Evolutionary conservation across 768 basidiomycete genomes (phyloP).

Genomic region (Leccinum pellstonianum): DNA sequence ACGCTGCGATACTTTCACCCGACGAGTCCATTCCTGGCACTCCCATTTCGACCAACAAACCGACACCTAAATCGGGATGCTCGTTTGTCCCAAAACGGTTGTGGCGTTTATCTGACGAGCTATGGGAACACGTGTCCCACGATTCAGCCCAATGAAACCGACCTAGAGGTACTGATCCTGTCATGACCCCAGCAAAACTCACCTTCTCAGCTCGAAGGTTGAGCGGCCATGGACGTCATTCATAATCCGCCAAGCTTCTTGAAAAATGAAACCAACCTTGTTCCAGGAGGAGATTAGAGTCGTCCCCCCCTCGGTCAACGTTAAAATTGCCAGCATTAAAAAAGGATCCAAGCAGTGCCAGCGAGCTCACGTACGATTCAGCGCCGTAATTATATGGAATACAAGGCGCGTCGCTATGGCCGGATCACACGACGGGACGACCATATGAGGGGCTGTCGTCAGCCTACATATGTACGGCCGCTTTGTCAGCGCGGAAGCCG

Average conservation of each 20-base stretch:
- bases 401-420: slow-evolving; percentile 19
- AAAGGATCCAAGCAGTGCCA: slow-evolving; percentile 3
- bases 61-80: slow-evolving; percentile 20
- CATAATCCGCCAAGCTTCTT: background rate
- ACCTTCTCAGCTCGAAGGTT: slow-evolving; percentile 9
- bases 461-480: background rate
- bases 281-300: background rate
- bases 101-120: slow-evolving; percentile 1
- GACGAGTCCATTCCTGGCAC: slow-evolving; percentile 6
- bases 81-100: slow-evolving; percentile 24
- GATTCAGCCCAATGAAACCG: slow-evolving; percentile 6
- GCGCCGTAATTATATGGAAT: slow-evolving; percentile 12
- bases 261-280: background rate
- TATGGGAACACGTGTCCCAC: slow-evolving; percentile 13
- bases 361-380: background rate
- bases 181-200: background rate
- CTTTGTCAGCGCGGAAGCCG: background rate
- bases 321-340: background rate
- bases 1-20: slow-evolving; percentile 7
- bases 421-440: background rate
- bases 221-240: slow-evolving; percentile 9
- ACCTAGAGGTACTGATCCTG: too few species aligned
- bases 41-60: slow-evolving; percentile 31
- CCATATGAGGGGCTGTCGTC: background rate
- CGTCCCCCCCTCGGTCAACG: background rate